phyloP scores from a whole-genome alignment of 192 early-diverging fungal species.

The Coemansia erecta region DNA sequence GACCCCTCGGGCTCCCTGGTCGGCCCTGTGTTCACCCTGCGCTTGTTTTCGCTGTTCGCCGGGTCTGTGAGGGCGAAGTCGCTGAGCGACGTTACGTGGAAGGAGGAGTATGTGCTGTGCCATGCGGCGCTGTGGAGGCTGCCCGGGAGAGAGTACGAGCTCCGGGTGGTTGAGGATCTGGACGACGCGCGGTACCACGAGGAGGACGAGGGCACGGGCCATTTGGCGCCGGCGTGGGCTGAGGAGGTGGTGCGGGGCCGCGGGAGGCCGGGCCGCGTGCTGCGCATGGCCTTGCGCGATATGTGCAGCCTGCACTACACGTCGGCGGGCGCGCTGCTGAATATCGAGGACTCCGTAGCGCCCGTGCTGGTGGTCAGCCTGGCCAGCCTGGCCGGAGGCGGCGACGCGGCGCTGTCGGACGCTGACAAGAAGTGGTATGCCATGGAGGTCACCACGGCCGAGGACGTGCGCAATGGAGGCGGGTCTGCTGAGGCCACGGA shows the following conservation, averaged over 20 bases:
- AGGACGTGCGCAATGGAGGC: constrained; percentile 12
- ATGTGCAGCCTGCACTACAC: constrained; percentile 69
- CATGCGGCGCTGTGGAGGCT: constrained; percentile 38
- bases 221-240: constrained; percentile 15
- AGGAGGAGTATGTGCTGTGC: constrained; percentile 70
- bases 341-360: constrained; percentile 68
- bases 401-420: background rate
- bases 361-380: constrained; percentile 74
- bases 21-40: constrained; percentile 52
- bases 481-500: background rate
- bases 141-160: constrained; percentile 41
- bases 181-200: constrained; percentile 80
- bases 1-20: constrained; percentile 6
- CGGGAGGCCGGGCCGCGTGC: constrained; percentile 11
- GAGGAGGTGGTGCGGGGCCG: constrained; percentile 3
- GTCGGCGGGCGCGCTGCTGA: constrained; percentile 67
- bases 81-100: constrained; percentile 71
- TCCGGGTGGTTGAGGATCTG: constrained; percentile 62
- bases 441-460: constrained; percentile 5
- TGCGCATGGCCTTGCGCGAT: constrained; percentile 46
- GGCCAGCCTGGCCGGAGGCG: no score
- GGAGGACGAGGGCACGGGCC: constrained; percentile 3
- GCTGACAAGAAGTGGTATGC: constrained; percentile 7
- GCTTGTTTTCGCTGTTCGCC: constrained; percentile 69
- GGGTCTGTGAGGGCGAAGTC: constrained; percentile 61